Evolutionary conservation across 106 monocot genomes (phyloP).

Genomic region (Platanthera zijinensis): DNA sequence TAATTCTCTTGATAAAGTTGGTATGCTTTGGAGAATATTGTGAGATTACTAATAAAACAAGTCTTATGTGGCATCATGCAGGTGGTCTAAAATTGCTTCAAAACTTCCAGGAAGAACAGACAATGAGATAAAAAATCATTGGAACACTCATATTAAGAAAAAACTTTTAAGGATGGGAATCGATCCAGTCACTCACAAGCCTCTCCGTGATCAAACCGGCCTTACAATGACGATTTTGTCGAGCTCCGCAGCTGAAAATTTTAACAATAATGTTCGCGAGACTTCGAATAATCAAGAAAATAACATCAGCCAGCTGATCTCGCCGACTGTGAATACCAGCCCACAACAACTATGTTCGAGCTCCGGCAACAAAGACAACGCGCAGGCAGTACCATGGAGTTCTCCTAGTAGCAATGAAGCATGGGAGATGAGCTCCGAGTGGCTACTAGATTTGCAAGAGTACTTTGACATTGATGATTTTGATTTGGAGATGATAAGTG

Average conservation of each 20-base stretch:
- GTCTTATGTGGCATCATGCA: slow-evolving; percentile 4
- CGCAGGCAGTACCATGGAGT: slow-evolving; percentile 11
- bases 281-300: background rate
- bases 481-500: slow-evolving; percentile 9
- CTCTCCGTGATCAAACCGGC: slow-evolving; percentile 18
- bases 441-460: slow-evolving; percentile 66
- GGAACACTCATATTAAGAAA: slow-evolving; percentile 92
- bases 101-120: slow-evolving; percentile 78
- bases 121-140: slow-evolving; percentile 88
- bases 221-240: background rate
- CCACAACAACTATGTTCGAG: slow-evolving; percentile 13
- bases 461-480: slow-evolving; percentile 24
- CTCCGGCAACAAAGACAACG: slow-evolving; percentile 4
- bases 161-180: slow-evolving; percentile 34
- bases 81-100: slow-evolving; percentile 83
- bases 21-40: no score
- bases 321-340: background rate
- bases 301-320: background rate
- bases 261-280: no score
- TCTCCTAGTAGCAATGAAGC: slow-evolving; percentile 17
- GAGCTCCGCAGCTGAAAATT: background rate
- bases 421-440: slow-evolving; percentile 40
- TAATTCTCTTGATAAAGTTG: background rate
- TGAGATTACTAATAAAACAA: background rate
- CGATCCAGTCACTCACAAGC: slow-evolving; percentile 20